A percentile compares a stretch with the other conserved stretches of the same genome.
phyloP scores from a whole-genome alignment of 148 eudicot species.

The Amaranthus palmeri region DNA sequence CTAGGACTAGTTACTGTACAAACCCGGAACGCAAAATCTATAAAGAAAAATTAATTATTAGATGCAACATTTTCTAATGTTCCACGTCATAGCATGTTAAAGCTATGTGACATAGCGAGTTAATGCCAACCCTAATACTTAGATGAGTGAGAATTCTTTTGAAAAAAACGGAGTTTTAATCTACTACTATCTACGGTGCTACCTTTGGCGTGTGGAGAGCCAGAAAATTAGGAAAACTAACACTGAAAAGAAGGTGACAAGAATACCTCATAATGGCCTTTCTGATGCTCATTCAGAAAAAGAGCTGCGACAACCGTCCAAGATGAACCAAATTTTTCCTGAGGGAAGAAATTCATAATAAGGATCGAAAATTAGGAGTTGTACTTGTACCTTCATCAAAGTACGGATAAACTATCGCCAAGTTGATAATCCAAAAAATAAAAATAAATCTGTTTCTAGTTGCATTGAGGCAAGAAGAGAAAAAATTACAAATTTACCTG shows the following conservation, averaged over 20 bases:
- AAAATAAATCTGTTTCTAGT: too few relatives aligned
- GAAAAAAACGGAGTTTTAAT: too few relatives aligned
- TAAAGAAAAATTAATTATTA: too few relatives aligned
- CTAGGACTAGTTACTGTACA: not conserved
- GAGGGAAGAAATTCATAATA: conserved; percentile 23
- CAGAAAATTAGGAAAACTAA: not conserved
- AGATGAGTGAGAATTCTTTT: not conserved
- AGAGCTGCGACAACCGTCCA: conserved; percentile 69
- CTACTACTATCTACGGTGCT: too few relatives aligned
- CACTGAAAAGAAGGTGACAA: conserved; percentile 6
- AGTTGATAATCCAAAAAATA: not conserved
- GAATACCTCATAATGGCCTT: conserved; percentile 67
- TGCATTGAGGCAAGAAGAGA: conserved; percentile 4
- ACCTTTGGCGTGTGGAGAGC: not conserved
- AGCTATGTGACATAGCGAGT: not conserved
- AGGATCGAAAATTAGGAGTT: not conserved
- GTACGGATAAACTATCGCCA: not conserved
- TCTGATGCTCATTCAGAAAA: conserved; percentile 69
- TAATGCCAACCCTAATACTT: not conserved
- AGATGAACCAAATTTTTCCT: conserved; percentile 85
- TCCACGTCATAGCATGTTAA: not conserved
- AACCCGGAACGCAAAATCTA: not conserved
- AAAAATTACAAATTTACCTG: conserved; percentile 41
- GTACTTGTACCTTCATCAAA: not conserved
- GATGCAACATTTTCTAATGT: not conserved